Evolutionary conservation across 208 protist species (phyloP), one percentile per base, ranked within the genome.

Genomic region (Herpetomonas samuelpessoai): DNA sequence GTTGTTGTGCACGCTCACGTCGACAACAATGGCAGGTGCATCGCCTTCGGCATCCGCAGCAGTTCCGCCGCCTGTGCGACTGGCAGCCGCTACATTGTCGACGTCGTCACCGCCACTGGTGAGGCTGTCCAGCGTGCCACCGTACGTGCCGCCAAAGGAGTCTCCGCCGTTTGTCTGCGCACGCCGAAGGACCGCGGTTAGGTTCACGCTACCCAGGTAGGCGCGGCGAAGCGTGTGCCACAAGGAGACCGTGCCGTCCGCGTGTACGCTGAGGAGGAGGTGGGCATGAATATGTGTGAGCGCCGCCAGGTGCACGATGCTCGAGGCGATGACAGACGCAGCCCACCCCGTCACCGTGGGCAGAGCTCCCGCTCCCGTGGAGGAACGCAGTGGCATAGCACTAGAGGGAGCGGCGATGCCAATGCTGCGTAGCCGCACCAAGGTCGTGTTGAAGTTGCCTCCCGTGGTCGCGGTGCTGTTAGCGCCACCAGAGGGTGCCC

Each of bases 141-240:
- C 25, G 44, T 26, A 19, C 48, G 66, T 68, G 45, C 39, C 55
- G 19, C 29, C 50, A 2, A 38, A 27, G 18, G 49, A 59, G 21
- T 29, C 49, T 0, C 41, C 27, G 47, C 48, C 57, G 6, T 49
- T 35, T 21, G 65, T 61, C 12, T 65, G 30, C 6, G 77, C 48
- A 18, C 79, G n/a, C n/a, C n/a, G n/a, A n/a, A 41, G 71, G 24
- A 68, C 65, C 12, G 73, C 53, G 29, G 60, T 64, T 19, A 93
- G 38, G 65, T 62, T 88, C 22, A 89, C 64, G 38, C 59, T 64
- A n/a, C 77, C 79, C 39, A 93, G 63, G 53, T 79, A 82, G 30
- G 82, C 64, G 18, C 84, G 73, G 3, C 78, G 83, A 0, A 90
- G 44, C 10, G 76, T 85, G 49, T 94, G 84, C 88, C 88, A 94